Percentiles rank a stretch among this genome's conserved stretches.
Conservation (phyloP, 805 yeast species). For the Limtongia smithiae region DNA sequence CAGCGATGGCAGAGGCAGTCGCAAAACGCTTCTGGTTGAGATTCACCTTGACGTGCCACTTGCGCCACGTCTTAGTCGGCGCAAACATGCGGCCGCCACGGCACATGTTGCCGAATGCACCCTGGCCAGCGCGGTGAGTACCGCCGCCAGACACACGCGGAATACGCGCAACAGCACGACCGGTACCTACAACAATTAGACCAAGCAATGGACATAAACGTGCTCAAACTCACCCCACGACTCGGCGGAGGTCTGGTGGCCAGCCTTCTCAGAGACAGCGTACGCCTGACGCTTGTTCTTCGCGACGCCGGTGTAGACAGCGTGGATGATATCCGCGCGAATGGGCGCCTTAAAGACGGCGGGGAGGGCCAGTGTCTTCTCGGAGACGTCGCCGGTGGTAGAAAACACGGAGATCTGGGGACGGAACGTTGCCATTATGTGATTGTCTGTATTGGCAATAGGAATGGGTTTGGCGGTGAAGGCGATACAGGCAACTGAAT, state of each 20-base stretch:
- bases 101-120: conserved; percentile 99
- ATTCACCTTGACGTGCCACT: conserved; percentile 99
- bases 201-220: neutral
- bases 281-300: conserved; percentile 99
- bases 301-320: conserved; percentile 97
- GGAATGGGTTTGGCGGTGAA: conserved; percentile 1
- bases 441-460: neutral
- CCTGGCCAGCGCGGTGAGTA: conserved; percentile 99
- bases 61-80: conserved; percentile 99
- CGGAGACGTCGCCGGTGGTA: conserved; percentile 80
- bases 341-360: conserved; percentile 99
- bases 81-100: conserved; percentile 99
- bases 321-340: conserved; percentile 98
- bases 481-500: too few relatives aligned
- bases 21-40: conserved; percentile 99
- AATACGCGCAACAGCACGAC: conserved; percentile 99
- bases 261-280: conserved; percentile 99
- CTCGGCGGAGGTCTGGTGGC: conserved; percentile 99
- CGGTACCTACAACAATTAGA: conserved; percentile 52
- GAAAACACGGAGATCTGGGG: conserved; percentile 78
- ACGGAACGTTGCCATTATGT: conserved; percentile 24
- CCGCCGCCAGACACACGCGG: conserved; percentile 99
- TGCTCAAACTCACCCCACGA: conserved; percentile 72
- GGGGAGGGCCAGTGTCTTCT: conserved; percentile 86
- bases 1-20: conserved; percentile 99